Conservation (phyloP, 352 stramenopile species). For the Phytophthora sansomeana region DNA sequence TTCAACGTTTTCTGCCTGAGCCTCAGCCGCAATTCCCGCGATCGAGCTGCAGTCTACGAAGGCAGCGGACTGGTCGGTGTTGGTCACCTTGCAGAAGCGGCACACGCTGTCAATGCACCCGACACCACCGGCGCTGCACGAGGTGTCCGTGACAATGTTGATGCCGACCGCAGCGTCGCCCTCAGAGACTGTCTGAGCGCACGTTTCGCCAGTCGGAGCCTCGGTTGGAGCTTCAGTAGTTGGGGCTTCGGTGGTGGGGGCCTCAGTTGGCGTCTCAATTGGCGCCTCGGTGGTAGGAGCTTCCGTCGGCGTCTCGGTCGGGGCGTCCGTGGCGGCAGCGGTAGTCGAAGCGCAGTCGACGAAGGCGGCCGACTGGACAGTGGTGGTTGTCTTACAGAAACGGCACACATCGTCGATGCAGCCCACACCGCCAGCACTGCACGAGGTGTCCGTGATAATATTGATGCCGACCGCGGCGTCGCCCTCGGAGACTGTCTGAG, state of each 20-base stretch:
- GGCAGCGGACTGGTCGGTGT: conserved; percentile 28
- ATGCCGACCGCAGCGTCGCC: conserved; percentile 48
- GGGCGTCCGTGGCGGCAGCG: conserved; percentile 6
- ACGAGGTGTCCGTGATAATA: conserved; percentile 44
- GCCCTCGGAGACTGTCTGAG: conserved; percentile 22
- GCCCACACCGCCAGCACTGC: conserved; percentile 40
- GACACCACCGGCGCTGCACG: conserved; percentile 40
- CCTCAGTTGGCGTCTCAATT: background rate
- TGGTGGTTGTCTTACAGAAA: conserved; percentile 45
- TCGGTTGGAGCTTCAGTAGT: too few relatives aligned
- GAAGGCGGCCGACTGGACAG: conserved; percentile 34
- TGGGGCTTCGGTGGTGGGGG: too few relatives aligned
- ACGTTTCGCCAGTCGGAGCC: conserved; percentile 6
- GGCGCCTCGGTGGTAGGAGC: conserved; percentile 5
- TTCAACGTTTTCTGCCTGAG: conserved; percentile 5
- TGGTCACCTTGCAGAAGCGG: conserved; percentile 51
- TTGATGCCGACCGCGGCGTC: conserved; percentile 47
- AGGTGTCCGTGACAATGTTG: conserved; percentile 43
- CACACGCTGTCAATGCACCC: conserved; percentile 54
- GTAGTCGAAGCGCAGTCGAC: conserved; percentile 28
- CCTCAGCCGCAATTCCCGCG: background rate
- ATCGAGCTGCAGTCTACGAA: conserved; percentile 34
- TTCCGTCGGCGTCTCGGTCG: conserved; percentile 8
- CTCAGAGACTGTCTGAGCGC: conserved; percentile 21
- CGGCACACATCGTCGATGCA: conserved; percentile 54